Conservation (phyloP, 495 filamentous ascomycete species). For the Apodospora peruviana region DNA sequence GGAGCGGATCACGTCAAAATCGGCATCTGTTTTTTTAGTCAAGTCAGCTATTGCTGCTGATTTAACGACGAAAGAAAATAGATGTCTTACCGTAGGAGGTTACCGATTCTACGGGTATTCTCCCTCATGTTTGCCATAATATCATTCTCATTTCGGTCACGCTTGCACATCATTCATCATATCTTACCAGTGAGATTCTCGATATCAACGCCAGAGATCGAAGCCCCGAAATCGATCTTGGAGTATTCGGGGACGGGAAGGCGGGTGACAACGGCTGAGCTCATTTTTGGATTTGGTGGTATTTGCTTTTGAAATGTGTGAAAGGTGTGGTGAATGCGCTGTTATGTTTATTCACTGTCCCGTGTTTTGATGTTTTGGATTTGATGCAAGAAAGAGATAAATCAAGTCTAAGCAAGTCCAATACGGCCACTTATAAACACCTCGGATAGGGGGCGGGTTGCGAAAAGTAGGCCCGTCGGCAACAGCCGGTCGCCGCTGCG, state of each 20-base stretch:
- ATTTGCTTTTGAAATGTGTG: not conserved
- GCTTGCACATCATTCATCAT: not conserved
- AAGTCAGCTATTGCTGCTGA: not conserved
- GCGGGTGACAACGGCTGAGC: conserved; percentile 28
- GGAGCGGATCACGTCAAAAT: conserved; percentile 53
- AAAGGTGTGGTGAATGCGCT: not conserved
- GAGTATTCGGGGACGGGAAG: conserved; percentile 41
- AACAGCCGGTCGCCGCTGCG: too few species aligned
- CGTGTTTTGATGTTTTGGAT: too few species aligned
- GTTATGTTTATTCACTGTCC: not conserved
- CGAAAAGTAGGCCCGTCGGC: too few species aligned
- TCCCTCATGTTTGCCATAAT: conserved; percentile 22
- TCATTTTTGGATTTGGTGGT: conserved; percentile 6
- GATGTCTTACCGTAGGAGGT: conserved; percentile 44
- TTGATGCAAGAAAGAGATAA: too few species aligned
- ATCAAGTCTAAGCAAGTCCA: too few species aligned
- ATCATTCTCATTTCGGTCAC: conserved; percentile 9
- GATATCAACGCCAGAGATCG: conserved; percentile 49
- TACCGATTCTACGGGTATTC: conserved; percentile 53
- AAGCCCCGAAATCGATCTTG: conserved; percentile 53
- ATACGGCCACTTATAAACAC: too few species aligned
- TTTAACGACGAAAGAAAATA: not conserved
- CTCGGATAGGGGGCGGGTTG: too few species aligned
- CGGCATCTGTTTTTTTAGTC: conserved; percentile 38
- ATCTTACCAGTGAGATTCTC: conserved; percentile 53